Conservation (phyloP, 2,329 filamentous ascomycete species). For the Fonsecaea pedrosoi region DNA sequence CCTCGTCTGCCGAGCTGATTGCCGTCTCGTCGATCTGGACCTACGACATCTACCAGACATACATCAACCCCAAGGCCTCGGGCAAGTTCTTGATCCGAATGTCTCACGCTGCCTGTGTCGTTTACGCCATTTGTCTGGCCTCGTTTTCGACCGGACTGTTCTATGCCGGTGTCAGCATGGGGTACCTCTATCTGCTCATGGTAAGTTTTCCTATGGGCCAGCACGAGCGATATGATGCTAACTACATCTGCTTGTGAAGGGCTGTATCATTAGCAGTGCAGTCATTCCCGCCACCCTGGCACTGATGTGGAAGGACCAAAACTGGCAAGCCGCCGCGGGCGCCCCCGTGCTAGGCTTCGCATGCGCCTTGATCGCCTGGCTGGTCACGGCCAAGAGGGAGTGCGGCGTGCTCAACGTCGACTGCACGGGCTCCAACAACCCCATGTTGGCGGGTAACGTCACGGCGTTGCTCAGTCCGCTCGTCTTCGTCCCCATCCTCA, state of each 20-base stretch:
- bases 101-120: conserved; percentile 74
- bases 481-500: conserved; percentile 77
- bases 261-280: conserved; percentile 83
- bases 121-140: conserved; percentile 79
- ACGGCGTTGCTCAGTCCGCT: conserved; percentile 78
- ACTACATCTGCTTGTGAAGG: conserved; percentile 45
- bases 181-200: conserved; percentile 86
- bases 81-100: conserved; percentile 80
- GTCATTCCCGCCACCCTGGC: conserved; percentile 83
- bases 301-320: conserved; percentile 80
- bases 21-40: conserved; percentile 88
- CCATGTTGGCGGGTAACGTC: conserved; percentile 69
- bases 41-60: conserved; percentile 87
- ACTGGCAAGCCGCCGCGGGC: conserved; percentile 73
- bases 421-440: conserved; percentile 75
- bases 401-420: conserved; percentile 72
- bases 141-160: conserved; percentile 76
- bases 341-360: conserved; percentile 73
- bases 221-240: background rate
- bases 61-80: conserved; percentile 77
- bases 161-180: conserved; percentile 78
- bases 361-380: conserved; percentile 75
- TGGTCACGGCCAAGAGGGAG: conserved; percentile 74
- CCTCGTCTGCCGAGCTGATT: conserved; percentile 82
- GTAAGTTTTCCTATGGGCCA: background rate